A percentile compares a stretch with the other conserved stretches of the same genome.
These are phyloP conservation scores for Andrographis paniculata DNA, from an alignment of 305 asterid genomes.

Conservation along the genomic window DNA sequence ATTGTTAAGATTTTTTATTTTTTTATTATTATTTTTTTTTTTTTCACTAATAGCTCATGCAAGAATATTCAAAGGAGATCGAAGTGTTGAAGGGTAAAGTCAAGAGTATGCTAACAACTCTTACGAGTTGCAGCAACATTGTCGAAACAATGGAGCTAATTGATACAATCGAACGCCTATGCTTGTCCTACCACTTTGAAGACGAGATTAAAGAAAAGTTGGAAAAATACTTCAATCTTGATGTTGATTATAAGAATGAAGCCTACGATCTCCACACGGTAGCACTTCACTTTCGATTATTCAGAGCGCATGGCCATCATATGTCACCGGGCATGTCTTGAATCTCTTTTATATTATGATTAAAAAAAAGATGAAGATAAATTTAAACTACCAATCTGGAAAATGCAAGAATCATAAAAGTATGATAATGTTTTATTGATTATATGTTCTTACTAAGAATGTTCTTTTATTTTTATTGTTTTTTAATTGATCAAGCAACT, in stretches of 20 bases:
- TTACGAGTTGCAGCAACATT: background rate
- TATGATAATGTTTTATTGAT: too few relatives aligned
- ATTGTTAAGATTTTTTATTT: too few relatives aligned
- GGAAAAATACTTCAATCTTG: conserved; percentile 10
- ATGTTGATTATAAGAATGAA: conserved; percentile 19
- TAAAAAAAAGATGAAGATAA: too few relatives aligned
- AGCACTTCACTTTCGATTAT: conserved; percentile 25
- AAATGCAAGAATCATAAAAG: too few relatives aligned
- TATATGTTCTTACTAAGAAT: too few relatives aligned
- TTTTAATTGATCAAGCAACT: too few relatives aligned
- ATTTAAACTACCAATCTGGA: too few relatives aligned
- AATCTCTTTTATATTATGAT: too few relatives aligned
- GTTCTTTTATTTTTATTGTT: too few relatives aligned
- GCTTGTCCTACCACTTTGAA: conserved; percentile 26
- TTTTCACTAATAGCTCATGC: background rate
- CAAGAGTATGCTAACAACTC: conserved; percentile 13
- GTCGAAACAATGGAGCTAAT: conserved; percentile 19
- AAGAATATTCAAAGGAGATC: conserved; percentile 12
- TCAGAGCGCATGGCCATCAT: conserved; percentile 30
- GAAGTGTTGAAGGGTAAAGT: conserved; percentile 21
- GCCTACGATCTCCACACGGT: conserved; percentile 18
- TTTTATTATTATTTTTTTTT: too few relatives aligned
- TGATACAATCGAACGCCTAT: conserved; percentile 29
- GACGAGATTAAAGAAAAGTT: conserved; percentile 22
- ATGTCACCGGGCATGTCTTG: conserved; percentile 24